Evolutionary conservation across 2,329 filamentous ascomycete species (phyloP), one percentile per base, ranked within the genome.

Genomic region (Aureobasidium sp.): DNA sequence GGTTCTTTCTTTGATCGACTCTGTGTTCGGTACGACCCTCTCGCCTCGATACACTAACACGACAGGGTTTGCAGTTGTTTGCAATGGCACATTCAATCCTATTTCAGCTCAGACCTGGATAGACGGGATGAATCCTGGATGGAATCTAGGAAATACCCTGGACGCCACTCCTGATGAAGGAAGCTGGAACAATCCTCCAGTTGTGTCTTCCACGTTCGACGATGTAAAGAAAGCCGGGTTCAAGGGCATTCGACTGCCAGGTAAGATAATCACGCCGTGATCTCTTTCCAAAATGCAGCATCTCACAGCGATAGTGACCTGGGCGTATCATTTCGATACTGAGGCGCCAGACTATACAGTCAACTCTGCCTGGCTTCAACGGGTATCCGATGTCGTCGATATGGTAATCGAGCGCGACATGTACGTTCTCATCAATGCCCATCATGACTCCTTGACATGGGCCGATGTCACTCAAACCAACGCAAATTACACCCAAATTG

Each of bases 91-190:
- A 6, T 83, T 82, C 68, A 70, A 69, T 2, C 68, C 74, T 3
- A 75, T 82, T 51, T 75, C 79, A 0, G 81, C 80, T 0, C 70
- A 73, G 0, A 71, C 77, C 2, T 83, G 74, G 56, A 73, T 84
- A 52, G 73, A 75, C 5, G 76, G 74, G 9, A 73, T 84, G 44
- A 80, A 80, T 53, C 79, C 82, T 0, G 83, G 83, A 8, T 86
- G 83, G 83, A 86, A 85, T 65, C 66, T 85, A 9, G 84, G 83
- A 11, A 86, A 86, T 62, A 84, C 82, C 0, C 76, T 86, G 34
- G 84, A 85, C 67, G 81, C 82, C 1, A 71, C 78, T 8, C 78
- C 82, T 5, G 74, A 78, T 53, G 84, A 86, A 68, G 82, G 81
- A 5, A 80, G 78, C 2, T 86, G 83, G 83, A 82, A 82, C 65